phyloP scores from a whole-genome alignment of 1,139 yeast genomes.

The Magnusiomyces ingens region DNA sequence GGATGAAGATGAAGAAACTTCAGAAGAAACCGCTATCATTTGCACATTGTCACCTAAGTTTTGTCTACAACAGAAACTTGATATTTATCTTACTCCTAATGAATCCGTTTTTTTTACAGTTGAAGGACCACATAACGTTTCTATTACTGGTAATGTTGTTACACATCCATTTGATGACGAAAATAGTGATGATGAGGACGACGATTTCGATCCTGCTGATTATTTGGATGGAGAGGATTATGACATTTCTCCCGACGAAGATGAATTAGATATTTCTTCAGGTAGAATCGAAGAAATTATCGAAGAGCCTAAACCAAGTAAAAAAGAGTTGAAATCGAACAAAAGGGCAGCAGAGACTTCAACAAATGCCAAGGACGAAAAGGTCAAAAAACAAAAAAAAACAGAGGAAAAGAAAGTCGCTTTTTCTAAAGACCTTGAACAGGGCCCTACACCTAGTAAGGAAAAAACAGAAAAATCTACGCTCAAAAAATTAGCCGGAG shows the following conservation, averaged over 20 bases:
- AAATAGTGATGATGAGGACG: slow-evolving; percentile 45
- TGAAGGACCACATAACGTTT: slow-evolving; percentile 90
- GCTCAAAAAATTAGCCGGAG: slow-evolving; percentile 82
- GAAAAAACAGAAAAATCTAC: slow-evolving; percentile 33
- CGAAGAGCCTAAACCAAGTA: slow-evolving; percentile 42
- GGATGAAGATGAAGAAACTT: slow-evolving; percentile 27
- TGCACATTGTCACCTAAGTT: slow-evolving; percentile 85
- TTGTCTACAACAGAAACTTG: slow-evolving; percentile 79
- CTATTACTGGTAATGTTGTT: slow-evolving; percentile 89
- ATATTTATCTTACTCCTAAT: slow-evolving; percentile 83
- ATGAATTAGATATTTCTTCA: slow-evolving; percentile 48
- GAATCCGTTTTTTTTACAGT: slow-evolving; percentile 93
- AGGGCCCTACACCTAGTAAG: slow-evolving; percentile 58
- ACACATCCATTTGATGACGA: slow-evolving; percentile 86
- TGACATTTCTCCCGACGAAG: slow-evolving; percentile 89
- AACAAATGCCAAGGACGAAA: slow-evolving; percentile 32
- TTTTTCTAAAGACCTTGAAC: slow-evolving; percentile 84
- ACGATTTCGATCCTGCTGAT: slow-evolving; percentile 36
- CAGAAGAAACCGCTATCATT: slow-evolving; percentile 47
- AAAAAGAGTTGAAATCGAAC: slow-evolving; percentile 47
- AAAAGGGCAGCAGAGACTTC: slow-evolving; percentile 40
- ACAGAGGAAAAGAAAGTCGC: slow-evolving; percentile 65
- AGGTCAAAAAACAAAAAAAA: slow-evolving; percentile 32
- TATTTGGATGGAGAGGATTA: slow-evolving; percentile 51
- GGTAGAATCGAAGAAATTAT: slow-evolving; percentile 24